phyloP scores from a whole-genome alignment of 257 asterid genomes.

The Salvia hispanica region DNA sequence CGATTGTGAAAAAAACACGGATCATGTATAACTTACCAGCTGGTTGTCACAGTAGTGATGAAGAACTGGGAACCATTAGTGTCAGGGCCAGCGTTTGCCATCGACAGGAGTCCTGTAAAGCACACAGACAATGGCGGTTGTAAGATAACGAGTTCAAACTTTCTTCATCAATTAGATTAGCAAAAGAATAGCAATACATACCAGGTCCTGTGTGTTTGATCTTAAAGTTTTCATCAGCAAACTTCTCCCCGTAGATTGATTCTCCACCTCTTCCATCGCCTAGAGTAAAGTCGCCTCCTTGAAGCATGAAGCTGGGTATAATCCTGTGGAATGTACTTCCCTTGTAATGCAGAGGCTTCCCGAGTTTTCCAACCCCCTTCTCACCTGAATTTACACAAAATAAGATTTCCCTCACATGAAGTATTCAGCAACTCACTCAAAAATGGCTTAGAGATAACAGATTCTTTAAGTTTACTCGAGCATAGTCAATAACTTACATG shows the following conservation, averaged over 20 bases:
- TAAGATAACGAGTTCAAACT: constrained; percentile 1
- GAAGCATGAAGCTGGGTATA: constrained; percentile 97
- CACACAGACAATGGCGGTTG: not conserved
- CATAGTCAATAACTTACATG: not conserved
- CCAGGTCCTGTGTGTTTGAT: constrained; percentile 97
- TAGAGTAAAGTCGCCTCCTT: constrained; percentile 97
- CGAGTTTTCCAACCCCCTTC: constrained; percentile 82
- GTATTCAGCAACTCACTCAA: constrained; percentile 2
- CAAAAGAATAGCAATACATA: not conserved
- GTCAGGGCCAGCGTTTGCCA: constrained; percentile 92
- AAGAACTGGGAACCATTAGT: constrained; percentile 97
- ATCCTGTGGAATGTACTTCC: constrained; percentile 90
- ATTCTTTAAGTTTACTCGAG: not conserved
- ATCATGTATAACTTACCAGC: constrained; percentile 52
- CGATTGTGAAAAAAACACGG: too few relatives aligned
- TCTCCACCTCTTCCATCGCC: constrained; percentile 99
- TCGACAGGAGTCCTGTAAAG: constrained; percentile 66
- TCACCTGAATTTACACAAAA: constrained; percentile 60
- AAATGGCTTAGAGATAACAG: not conserved
- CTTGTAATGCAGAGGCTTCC: constrained; percentile 90
- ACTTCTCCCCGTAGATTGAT: constrained; percentile 83
- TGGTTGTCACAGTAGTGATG: constrained; percentile 98
- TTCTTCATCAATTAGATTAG: not conserved
- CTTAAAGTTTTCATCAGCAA: constrained; percentile 94
- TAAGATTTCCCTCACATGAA: constrained; percentile 5